Evolutionary conservation across 2,329 filamentous ascomycete species (phyloP), one percentile per base, ranked within the genome.

Genomic region (Penicillium expansum): DNA sequence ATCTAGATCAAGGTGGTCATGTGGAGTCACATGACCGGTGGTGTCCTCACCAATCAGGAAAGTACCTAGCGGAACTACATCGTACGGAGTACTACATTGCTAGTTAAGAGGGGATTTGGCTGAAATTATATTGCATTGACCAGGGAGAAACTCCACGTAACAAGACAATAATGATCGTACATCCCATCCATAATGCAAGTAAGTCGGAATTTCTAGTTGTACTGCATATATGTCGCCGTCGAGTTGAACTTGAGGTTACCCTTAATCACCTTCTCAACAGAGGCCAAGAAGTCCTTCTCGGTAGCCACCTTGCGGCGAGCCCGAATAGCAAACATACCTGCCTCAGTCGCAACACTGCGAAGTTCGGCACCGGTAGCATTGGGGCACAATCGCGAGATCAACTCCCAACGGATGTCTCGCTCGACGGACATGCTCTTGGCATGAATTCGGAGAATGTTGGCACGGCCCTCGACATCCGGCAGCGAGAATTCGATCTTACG

Each of bases 381-480:
- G 65, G 94, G 94, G 79, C 94, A 99, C 62, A 99, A 83, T 68
- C 94, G 88, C 20, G 92, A 97, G 72, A 99, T 97, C 64, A 99
- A 84, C 80, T 99, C 94, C 94, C 94, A 99, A 78, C 94, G 87
- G 71, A 99, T 99, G 72, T 99, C 94, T 52, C 94, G 87, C 84
- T 99, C 94, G 37, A 99, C 94, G 18, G 92, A 97, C 94, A 99
- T 99, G 74, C 91, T 96, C 88, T 97, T 99, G 69, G 94, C 94
- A 80, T 97, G 94, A 69, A 99, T 99, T 49, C 94, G 90, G 43
- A 99, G 85, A 71, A 99, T 97, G 79, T 97, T 97, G 71, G 94
- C 94, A 65, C 94, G 89, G 50, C 94, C 94, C 76, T 99, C 94
- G 67, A 97, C 91, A 75, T 99, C 94, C 24, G 94, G 94, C 24